Percentiles rank a stretch among this genome's conserved stretches.
phyloP scores from a whole-genome alignment of 1,284 basidiomycete species.

The Melampsora medusae region DNA sequence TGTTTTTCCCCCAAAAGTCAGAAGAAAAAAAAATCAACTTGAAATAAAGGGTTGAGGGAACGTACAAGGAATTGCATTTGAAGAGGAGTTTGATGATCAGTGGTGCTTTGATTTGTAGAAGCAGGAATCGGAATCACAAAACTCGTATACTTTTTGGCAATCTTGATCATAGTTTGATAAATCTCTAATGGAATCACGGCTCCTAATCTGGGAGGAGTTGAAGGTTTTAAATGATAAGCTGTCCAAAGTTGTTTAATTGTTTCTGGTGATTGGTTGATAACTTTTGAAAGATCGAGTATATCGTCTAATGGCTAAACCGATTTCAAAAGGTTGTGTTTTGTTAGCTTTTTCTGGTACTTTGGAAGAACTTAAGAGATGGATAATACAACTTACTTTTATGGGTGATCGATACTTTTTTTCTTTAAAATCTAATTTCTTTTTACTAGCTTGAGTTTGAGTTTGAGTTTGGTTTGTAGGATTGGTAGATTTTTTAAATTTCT shows the following conservation, averaged over 20 bases:
- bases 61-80: conserved; percentile 41
- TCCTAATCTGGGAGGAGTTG: conserved; percentile 69
- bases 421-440: background rate
- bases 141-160: conserved; percentile 66
- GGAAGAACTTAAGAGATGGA: no score
- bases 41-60: background rate
- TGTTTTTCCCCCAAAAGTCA: background rate
- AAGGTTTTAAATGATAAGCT: conserved; percentile 65
- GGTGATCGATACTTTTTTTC: conserved; percentile 31
- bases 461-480: no score
- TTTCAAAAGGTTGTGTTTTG: background rate
- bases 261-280: conserved; percentile 70
- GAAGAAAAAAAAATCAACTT: background rate
- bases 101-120: background rate
- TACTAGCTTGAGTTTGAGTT: background rate
- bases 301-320: conserved; percentile 68
- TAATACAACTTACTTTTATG: conserved; percentile 21
- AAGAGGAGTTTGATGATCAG: background rate
- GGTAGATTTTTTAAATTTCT: conserved; percentile 12
- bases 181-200: conserved; percentile 70
- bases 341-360: no score
- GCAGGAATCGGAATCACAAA: conserved; percentile 71
- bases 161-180: conserved; percentile 69
- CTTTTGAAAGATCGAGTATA: conserved; percentile 72
- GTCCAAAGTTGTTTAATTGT: conserved; percentile 80